A percentile compares a stretch with the other conserved stretches of the same genome.
Conservation (phyloP, 176 grass and related monocot genomes). For the sorghum (Sorghum bicolor) region DNA sequence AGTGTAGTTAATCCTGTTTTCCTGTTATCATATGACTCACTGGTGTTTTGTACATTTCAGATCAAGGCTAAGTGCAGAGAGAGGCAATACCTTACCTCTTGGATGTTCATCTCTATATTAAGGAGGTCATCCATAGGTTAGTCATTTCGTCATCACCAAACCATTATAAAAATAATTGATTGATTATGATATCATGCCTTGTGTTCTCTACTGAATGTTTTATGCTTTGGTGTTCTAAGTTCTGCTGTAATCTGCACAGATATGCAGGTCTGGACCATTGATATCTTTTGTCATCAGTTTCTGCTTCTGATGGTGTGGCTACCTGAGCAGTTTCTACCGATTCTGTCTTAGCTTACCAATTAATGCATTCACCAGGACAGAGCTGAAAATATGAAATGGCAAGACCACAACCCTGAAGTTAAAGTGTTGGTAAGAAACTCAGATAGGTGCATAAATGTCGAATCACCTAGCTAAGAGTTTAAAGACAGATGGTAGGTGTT, state of each 20-base stretch:
- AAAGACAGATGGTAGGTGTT: no score
- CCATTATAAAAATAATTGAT: background rate
- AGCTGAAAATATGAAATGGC: background rate
- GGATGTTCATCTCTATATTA: background rate
- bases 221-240: background rate
- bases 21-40: background rate
- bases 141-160: background rate
- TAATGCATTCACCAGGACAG: background rate
- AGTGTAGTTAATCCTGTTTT: background rate
- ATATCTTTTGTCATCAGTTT: background rate
- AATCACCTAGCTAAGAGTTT: no score
- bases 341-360: background rate
- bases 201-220: background rate
- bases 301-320: background rate
- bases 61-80: background rate
- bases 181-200: background rate
- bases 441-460: no score
- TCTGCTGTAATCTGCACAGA: background rate
- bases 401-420: background rate
- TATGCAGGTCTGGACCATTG: background rate
- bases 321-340: background rate
- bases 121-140: background rate
- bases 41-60: background rate
- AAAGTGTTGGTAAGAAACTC: no score
- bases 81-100: background rate